Evolutionary conservation across 163 green algal genomes (phyloP).

Genomic region (Botryococcus braunii): DNA sequence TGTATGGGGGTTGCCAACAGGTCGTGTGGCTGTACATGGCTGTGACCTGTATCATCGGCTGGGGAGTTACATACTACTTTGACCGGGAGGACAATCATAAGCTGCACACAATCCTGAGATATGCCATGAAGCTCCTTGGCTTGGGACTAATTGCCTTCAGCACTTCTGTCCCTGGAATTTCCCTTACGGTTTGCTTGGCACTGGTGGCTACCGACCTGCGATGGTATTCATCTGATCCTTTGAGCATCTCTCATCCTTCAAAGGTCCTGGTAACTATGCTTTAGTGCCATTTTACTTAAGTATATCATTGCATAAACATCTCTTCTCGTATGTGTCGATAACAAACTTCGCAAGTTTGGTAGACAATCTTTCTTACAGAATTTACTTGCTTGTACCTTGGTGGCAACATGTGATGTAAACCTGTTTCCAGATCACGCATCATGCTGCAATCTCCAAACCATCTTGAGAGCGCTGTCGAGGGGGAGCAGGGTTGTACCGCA

Average conservation of each 20-base stretch:
- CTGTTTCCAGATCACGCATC: too few species aligned
- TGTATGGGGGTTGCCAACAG: too few species aligned
- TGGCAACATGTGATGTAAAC: too few species aligned
- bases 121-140: slow-evolving; percentile 36
- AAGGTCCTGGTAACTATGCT: neutral
- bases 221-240: neutral
- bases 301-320: neutral
- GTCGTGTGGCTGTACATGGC: slow-evolving; percentile 29
- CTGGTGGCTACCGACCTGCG: slow-evolving; percentile 8
- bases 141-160: slow-evolving; percentile 19
- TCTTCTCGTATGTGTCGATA: neutral
- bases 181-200: slow-evolving; percentile 7
- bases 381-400: too few species aligned
- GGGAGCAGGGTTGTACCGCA: too few species aligned
- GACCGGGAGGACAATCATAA: slow-evolving; percentile 33
- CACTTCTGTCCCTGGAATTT: slow-evolving; percentile 21
- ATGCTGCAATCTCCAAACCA: too few species aligned
- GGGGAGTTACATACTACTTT: slow-evolving; percentile 51
- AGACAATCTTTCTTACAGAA: too few species aligned
- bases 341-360: neutral
- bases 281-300: neutral
- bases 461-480: too few species aligned
- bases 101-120: slow-evolving; percentile 39
- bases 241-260: neutral
- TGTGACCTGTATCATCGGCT: slow-evolving; percentile 26